Base-by-base conservation (phyloP, 1,284 basidiomycete species). In the Trametes versicolor region DNA sequence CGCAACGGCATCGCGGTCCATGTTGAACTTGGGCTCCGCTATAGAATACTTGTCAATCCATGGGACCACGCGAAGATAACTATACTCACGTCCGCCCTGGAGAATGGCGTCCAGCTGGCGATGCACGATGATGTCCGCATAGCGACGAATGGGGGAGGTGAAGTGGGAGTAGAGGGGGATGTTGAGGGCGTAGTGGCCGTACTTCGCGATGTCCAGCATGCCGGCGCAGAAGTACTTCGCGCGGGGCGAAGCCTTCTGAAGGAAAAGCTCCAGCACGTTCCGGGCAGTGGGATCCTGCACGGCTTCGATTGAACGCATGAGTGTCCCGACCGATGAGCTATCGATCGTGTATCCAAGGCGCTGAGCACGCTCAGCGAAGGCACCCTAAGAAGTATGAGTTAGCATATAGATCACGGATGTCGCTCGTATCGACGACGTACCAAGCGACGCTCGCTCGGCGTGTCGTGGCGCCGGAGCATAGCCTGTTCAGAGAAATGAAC, bases 211-310 rank as follows among this genome's bases (percentile, higher is more conserved):
- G 79, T 99, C 98, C 71, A 99, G 85, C 95, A 99, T 98, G 70
- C 98, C 98, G 29, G 97, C 90, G 77, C 97, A 99, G 89, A 98
- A 99, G 81, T 99, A 99, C 77, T 97, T 97, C 68, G 98, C 95
- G 58, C 90, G 88, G 66, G 92, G 91, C 73, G 97, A 98, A 21
- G 95, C 90, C 79, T 98, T 98, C 76, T 89, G 91, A 36, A 91
- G 89, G 48, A 98, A 83, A 23, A 97, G 76, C 76, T 96, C 89
- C 23, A 98, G 82, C 32, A 95, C 84, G 56, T 86, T 81, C 62
- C 89, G 89, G 65, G 91, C 92, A 62, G 86, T 87, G 15, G 89
- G 86, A 71, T 97, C 90, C 53, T 85, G 76, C 65, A 99, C 85
- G 25, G 84, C 80, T 41, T 91, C 81, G 72, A 99, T 89, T 7